Evolutionary conservation across 2,329 filamentous ascomycete genomes (phyloP).

Genomic region (Sporothrix pallida): DNA sequence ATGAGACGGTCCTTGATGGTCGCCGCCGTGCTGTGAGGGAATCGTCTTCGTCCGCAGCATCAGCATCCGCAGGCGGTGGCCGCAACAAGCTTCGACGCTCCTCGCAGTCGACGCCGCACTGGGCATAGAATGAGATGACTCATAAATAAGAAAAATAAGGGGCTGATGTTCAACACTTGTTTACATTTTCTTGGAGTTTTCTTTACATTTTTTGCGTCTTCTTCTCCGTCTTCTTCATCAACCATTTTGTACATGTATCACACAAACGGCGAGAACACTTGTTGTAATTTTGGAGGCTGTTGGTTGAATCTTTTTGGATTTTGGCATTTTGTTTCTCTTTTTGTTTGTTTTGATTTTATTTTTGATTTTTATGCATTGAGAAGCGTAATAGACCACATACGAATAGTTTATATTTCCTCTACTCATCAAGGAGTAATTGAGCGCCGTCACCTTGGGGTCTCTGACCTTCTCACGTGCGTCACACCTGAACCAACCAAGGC

Average conservation of each 20-base stretch:
- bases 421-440: too few relatives aligned
- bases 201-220: background rate
- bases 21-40: background rate
- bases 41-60: background rate
- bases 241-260: too few relatives aligned
- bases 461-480: too few relatives aligned
- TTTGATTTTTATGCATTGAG: background rate
- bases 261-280: background rate
- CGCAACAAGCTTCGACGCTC: conserved; percentile 37
- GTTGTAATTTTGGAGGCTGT: background rate
- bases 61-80: background rate
- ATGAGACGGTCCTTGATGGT: conserved; percentile 17
- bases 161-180: background rate
- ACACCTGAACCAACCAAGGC: too few relatives aligned
- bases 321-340: background rate
- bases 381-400: background rate
- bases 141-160: too few relatives aligned
- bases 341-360: background rate
- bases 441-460: too few relatives aligned
- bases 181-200: background rate
- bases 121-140: background rate
- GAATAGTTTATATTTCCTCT: background rate
- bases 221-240: background rate
- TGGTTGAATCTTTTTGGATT: background rate
- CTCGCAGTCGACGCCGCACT: background rate